A percentile compares a stretch with the other conserved stretches of the same genome.
Evolutionary conservation across 352 stramenopile genomes (phyloP).

Genomic region (Phytophthora syringae): DNA sequence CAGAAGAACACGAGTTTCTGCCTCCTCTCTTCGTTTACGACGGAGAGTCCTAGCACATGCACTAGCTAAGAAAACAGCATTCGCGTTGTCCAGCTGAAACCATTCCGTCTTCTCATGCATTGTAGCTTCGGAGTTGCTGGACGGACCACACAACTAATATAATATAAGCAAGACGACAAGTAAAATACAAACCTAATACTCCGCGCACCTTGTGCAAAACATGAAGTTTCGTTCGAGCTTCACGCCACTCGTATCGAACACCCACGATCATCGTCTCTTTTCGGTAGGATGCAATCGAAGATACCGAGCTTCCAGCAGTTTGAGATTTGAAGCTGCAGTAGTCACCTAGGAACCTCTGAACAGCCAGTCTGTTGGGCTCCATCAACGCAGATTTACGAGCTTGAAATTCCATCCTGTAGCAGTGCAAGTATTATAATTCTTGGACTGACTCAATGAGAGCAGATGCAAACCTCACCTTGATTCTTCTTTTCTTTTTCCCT

Average conservation of each 20-base stretch:
- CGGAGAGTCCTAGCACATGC: slow-evolving; percentile 46
- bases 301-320: background rate
- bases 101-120: slow-evolving; percentile 31
- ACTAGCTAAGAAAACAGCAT: slow-evolving; percentile 59
- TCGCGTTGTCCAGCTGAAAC: slow-evolving; percentile 48
- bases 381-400: slow-evolving; percentile 56
- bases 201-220: slow-evolving; percentile 65
- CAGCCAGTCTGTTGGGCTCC: slow-evolving; percentile 45
- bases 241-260: slow-evolving; percentile 73
- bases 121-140: background rate
- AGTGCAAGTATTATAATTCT: background rate
- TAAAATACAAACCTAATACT: slow-evolving; percentile 18
- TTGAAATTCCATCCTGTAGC: slow-evolving; percentile 53
- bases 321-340: slow-evolving; percentile 73
- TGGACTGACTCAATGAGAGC: background rate
- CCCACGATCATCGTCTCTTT: slow-evolving; percentile 56
- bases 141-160: slow-evolving; percentile 29
- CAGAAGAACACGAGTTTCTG: slow-evolving; percentile 40
- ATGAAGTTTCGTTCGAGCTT: slow-evolving; percentile 67
- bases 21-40: slow-evolving; percentile 42
- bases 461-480: slow-evolving; percentile 36
- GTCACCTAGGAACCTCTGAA: slow-evolving; percentile 48
- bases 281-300: slow-evolving; percentile 16
- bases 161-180: background rate
- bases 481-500: slow-evolving; percentile 33